Evolutionary conservation across 495 filamentous ascomycete species (phyloP).

Genomic region (Penicillium cosmopolitanum): DNA sequence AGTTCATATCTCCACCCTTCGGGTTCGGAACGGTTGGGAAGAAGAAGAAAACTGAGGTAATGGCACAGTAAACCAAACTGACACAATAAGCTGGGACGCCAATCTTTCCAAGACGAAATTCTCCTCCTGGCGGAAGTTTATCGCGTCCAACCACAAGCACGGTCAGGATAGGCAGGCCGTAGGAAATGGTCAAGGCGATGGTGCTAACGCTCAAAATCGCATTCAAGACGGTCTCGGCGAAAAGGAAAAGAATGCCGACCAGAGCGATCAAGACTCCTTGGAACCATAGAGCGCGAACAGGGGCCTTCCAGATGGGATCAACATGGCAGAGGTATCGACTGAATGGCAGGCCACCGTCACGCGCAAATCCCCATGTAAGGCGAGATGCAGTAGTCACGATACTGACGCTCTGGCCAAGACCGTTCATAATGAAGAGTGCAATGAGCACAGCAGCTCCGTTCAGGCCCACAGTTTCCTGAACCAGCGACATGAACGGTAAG

Average conservation of each 20-base stretch:
- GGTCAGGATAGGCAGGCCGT: conserved; percentile 45
- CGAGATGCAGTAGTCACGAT: conserved; percentile 53
- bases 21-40: conserved; percentile 46
- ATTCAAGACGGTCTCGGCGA: conserved; percentile 47
- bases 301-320: conserved; percentile 40
- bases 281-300: conserved; percentile 46
- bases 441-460: conserved; percentile 40
- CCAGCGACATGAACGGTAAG: conserved; percentile 47
- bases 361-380: conserved; percentile 58
- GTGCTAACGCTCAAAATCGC: conserved; percentile 52
- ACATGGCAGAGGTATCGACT: conserved; percentile 41
- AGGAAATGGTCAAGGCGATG: conserved; percentile 49
- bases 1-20: conserved; percentile 47
- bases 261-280: conserved; percentile 45
- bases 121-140: conserved; percentile 40
- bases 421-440: conserved; percentile 49
- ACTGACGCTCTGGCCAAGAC: conserved; percentile 45
- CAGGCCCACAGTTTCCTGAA: conserved; percentile 41
- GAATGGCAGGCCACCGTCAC: conserved; percentile 55
- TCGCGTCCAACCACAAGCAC: conserved; percentile 44
- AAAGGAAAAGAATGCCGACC: conserved; percentile 46
- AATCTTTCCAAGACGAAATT: conserved; percentile 41
- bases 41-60: conserved; percentile 51
- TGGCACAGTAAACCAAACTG: conserved; percentile 43
- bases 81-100: conserved; percentile 41